phyloP scores from a whole-genome alignment of 805 yeast species.

The Citeromyces matritensis region DNA sequence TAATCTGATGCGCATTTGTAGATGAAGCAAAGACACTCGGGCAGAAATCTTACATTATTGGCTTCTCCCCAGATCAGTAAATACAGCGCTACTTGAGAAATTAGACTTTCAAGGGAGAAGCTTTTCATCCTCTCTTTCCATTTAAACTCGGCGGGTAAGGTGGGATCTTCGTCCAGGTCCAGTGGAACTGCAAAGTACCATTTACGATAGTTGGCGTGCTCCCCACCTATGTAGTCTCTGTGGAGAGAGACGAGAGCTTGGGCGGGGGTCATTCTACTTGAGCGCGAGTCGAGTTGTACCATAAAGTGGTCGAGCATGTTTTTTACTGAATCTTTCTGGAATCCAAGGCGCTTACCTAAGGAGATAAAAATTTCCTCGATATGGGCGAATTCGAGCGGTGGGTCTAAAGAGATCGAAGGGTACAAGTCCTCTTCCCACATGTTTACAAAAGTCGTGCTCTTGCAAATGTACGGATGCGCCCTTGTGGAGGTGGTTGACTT shows the following conservation, averaged over 20 bases:
- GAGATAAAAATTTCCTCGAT: conserved; percentile 31
- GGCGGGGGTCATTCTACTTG: conserved; percentile 61
- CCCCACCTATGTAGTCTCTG: conserved; percentile 88
- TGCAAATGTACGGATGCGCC: too few species aligned
- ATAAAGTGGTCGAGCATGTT: conserved; percentile 77
- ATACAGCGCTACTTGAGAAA: conserved; percentile 49
- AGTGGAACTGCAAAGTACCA: conserved; percentile 88
- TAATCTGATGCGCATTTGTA: conserved; percentile 41
- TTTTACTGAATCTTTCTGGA: conserved; percentile 62
- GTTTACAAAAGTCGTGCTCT: too few species aligned
- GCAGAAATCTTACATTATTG: conserved; percentile 40
- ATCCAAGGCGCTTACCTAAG: conserved; percentile 58
- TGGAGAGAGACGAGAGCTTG: conserved; percentile 67
- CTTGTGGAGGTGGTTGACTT: too few species aligned
- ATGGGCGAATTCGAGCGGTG: too few species aligned
- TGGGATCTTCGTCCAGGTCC: conserved; percentile 52
- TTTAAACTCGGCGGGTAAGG: conserved; percentile 35
- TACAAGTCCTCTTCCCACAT: too few species aligned
- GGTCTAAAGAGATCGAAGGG: too few species aligned
- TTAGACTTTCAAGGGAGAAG: conserved; percentile 38
- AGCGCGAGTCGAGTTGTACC: conserved; percentile 73
- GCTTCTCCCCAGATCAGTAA: conserved; percentile 68
- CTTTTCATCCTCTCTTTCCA: conserved; percentile 58
- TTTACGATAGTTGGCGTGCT: conserved; percentile 69
- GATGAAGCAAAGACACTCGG: conserved; percentile 36